These are phyloP conservation scores for Alternaria hordeiaustralica DNA, from an alignment of 2,329 filamentous ascomycete species.

Conservation along the genomic window DNA sequence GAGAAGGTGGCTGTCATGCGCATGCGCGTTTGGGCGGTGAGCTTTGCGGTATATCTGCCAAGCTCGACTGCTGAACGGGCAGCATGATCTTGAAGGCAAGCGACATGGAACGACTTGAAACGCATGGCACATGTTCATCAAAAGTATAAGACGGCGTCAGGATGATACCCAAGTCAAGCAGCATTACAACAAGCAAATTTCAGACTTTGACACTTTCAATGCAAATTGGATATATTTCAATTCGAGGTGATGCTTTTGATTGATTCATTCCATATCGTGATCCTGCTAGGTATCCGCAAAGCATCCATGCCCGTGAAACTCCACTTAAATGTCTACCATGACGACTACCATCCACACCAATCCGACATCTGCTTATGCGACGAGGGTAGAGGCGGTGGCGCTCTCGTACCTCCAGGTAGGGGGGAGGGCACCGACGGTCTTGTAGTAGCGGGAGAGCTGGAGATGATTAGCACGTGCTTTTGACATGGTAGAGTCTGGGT, in stretches of 20 bases:
- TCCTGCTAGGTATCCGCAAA: constrained; percentile 43
- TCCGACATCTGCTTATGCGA: constrained; percentile 50
- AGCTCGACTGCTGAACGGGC: not conserved
- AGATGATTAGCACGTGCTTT: not conserved
- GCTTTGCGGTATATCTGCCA: not conserved
- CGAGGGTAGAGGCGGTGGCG: constrained; percentile 73
- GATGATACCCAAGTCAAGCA: constrained; percentile 27
- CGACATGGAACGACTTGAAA: not conserved
- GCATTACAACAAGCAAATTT: constrained; percentile 13
- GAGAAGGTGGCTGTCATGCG: not conserved
- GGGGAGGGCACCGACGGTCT: constrained; percentile 82
- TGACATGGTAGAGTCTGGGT: not conserved
- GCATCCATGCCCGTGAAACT: constrained; percentile 47
- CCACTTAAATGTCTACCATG: constrained; percentile 40
- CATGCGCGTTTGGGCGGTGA: not conserved
- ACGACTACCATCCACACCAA: constrained; percentile 28
- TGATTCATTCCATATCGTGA: constrained; percentile 47
- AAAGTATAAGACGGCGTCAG: constrained; percentile 13
- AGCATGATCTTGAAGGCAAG: not conserved
- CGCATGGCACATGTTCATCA: constrained; percentile 13
- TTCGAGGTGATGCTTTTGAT: constrained; percentile 43
- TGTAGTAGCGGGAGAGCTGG: constrained; percentile 96
- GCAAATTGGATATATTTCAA: constrained; percentile 27
- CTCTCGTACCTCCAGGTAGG: constrained; percentile 99
- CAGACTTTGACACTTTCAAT: constrained; percentile 17